Conservation (phyloP, 192 early-diverging fungal genomes). For the Coemansia javaensis region DNA sequence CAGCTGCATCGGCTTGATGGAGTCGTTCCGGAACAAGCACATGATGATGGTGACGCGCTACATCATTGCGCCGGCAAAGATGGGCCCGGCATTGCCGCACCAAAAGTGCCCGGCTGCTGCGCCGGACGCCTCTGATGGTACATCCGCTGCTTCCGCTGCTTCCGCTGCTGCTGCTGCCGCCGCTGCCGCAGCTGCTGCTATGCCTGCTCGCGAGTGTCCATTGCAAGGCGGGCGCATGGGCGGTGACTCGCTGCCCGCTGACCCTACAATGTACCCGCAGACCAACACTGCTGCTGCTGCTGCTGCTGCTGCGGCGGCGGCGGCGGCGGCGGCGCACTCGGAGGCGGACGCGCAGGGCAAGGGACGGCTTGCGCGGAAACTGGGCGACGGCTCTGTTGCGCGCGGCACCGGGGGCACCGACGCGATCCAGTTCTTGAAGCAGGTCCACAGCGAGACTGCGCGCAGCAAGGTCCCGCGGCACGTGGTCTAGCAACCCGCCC, state of each 20-base stretch:
- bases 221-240: constrained; percentile 32
- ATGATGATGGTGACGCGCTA: constrained; percentile 89
- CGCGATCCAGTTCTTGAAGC: constrained; percentile 90
- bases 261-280: constrained; percentile 49
- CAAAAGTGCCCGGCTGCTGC: no score
- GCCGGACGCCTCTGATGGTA: no score
- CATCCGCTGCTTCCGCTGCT: no score
- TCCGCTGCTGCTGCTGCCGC: no score
- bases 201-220: no score
- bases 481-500: no score
- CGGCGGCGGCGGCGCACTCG: not conserved
- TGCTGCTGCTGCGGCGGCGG: no score
- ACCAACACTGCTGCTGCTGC: constrained; percentile 22
- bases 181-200: no score
- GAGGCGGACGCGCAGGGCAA: not conserved
- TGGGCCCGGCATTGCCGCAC: constrained; percentile 62
- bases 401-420: constrained; percentile 82
- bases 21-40: constrained; percentile 84
- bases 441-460: constrained; percentile 76
- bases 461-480: constrained; percentile 23
- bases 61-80: constrained; percentile 78
- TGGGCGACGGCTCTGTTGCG: constrained; percentile 57
- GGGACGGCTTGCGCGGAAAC: constrained; percentile 56
- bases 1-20: constrained; percentile 71
- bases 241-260: constrained; percentile 44